Evolutionary conservation across 2,329 filamentous ascomycete genomes (phyloP), one percentile per base, ranked within the genome.

Genomic region (Fusarium staphyleae): DNA sequence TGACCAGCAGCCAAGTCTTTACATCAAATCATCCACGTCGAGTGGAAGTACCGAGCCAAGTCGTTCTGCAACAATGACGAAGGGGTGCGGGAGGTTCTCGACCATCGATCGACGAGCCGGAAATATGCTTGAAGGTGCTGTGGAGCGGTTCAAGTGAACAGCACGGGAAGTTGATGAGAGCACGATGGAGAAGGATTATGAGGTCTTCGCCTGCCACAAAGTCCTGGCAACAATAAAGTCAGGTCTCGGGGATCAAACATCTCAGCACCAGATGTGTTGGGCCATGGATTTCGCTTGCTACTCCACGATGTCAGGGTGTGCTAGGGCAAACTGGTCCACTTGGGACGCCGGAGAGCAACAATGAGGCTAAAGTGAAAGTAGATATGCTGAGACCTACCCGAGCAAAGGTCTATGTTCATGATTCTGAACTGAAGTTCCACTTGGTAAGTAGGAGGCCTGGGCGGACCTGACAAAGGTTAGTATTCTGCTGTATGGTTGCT

Each of bases 391-490:
- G n/a, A 49, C 44, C 36, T 50, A 37, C 44, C 44, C 54, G 33
- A 12, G 42, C 9, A 39, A 30, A 28, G 14, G 19, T 18, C 24
- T 10, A 32, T 10, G 16, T 9, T 18, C n/a, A n/a, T 14, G 9
- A 33, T 26, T 26, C 10, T 11, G 10, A 22, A 29, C 15, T 9
- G 7, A 30, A 13, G 28, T 12, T 30, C 41, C 32, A 35, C 10
- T 18, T 24, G 43, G 29, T 34, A 22, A 22, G 19, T 4, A 22
- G 19, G n/a, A 22, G n/a, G 22, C 11, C n/a, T n/a, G n/a, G 4
- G 13, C 14, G 19, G 19, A 24, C 36, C 58, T 60, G 18, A 35
- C 22, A 44, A 14, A 28, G 45, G 41, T 63, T 18, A 63, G 45
- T 34, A 43, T 52, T 22, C 14, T 18, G 6, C 19, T 13, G 14